Conservation (phyloP, 306 rosid species). For the Prunus salicina region DNA sequence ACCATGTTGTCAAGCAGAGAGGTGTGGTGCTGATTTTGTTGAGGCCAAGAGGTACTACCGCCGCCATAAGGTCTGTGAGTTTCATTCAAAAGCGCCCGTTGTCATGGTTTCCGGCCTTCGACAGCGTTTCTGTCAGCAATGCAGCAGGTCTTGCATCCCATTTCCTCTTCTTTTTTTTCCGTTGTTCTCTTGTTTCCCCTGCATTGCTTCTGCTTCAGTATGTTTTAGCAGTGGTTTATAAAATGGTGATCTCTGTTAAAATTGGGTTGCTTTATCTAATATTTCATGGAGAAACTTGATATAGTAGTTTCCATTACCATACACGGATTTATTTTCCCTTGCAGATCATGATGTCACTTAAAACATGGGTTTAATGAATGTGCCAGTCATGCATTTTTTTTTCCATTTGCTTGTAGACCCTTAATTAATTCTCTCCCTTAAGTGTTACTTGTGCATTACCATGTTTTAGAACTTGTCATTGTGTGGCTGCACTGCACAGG, state of each 20-base stretch:
- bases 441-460: neutral
- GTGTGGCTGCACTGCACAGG: conserved; percentile 29
- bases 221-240: neutral
- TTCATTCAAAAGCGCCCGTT: conserved; percentile 69
- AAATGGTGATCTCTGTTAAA: neutral
- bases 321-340: neutral
- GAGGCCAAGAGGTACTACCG: conserved; percentile 72
- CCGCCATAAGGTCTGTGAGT: conserved; percentile 94
- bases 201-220: neutral
- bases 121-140: conserved; percentile 97
- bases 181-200: neutral
- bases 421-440: neutral
- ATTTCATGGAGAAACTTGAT: neutral
- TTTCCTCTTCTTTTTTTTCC: neutral
- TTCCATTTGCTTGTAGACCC: neutral
- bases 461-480: neutral
- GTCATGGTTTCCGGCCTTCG: conserved; percentile 63
- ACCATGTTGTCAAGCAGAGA: conserved; percentile 69
- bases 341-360: too few relatives aligned
- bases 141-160: conserved; percentile 76
- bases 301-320: neutral
- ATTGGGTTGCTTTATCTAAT: neutral
- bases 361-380: neutral
- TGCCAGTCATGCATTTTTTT: neutral
- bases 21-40: conserved; percentile 56